Conservation (phyloP, 305 asterid species). For the Rubia peregrina region DNA sequence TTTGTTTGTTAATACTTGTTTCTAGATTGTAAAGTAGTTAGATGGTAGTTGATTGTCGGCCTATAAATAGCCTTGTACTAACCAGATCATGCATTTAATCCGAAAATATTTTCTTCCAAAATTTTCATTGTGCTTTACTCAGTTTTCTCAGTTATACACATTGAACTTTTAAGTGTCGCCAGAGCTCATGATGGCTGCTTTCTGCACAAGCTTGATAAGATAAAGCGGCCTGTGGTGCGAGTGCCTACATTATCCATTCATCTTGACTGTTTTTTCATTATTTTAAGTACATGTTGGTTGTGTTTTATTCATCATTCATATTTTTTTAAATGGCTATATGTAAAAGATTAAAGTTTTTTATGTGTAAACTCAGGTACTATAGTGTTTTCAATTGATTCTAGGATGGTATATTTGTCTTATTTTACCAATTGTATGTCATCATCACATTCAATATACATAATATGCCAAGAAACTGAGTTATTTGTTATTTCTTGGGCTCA, state of each 20-base stretch:
- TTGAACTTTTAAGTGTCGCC: slow-evolving; percentile 82
- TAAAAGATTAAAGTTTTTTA: background rate
- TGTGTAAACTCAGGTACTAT: too few relatives aligned
- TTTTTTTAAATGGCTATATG: background rate
- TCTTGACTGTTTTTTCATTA: slow-evolving; percentile 61
- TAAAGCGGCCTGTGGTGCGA: slow-evolving; percentile 76
- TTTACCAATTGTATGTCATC: background rate
- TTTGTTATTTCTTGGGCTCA: background rate
- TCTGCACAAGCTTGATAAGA: slow-evolving; percentile 79
- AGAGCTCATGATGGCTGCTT: slow-evolving; percentile 78
- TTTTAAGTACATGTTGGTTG: slow-evolving; percentile 4
- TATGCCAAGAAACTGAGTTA: background rate
- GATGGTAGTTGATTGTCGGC: too few relatives aligned
- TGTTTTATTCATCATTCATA: background rate
- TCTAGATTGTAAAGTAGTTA: too few relatives aligned
- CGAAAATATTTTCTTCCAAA: too few relatives aligned
- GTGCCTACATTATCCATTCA: slow-evolving; percentile 97
- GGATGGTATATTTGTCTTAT: background rate
- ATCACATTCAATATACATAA: background rate
- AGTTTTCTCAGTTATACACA: too few relatives aligned
- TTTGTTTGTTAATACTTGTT: too few relatives aligned
- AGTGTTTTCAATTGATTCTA: background rate
- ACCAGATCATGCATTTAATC: too few relatives aligned
- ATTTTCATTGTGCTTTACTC: too few relatives aligned
- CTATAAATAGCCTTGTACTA: too few relatives aligned